A percentile compares a stretch with the other conserved stretches of the same genome.
Conservation (phyloP, 1,284 basidiomycete species). For the Butyriboletus appendiculatus region DNA sequence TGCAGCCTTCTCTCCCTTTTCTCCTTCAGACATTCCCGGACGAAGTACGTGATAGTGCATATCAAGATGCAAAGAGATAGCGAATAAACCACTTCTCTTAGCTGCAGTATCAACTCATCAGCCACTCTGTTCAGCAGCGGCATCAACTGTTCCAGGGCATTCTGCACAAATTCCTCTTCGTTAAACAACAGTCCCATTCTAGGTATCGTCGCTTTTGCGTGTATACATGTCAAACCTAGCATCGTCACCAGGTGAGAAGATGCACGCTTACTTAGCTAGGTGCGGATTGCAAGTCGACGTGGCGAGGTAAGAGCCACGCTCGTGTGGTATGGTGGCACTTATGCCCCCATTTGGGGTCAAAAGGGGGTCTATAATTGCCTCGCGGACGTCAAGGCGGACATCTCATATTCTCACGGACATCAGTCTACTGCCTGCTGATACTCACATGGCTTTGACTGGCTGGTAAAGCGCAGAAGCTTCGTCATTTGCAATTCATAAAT, state of each 20-base stretch:
- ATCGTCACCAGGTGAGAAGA: background rate
- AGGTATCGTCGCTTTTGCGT: background rate
- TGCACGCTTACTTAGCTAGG: conserved; percentile 3
- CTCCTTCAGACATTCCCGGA: conserved; percentile 20
- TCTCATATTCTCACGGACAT: conserved; percentile 6
- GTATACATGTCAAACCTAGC: background rate
- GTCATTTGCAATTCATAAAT: background rate
- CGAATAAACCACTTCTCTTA: background rate
- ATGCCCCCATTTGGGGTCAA: background rate
- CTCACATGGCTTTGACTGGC: background rate
- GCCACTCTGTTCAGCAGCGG: conserved; percentile 19
- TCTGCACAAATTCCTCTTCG: conserved; percentile 19
- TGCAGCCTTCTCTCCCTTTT: conserved; percentile 24
- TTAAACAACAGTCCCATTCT: conserved; percentile 26
- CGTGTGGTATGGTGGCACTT: background rate
- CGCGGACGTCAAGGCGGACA: too few species aligned
- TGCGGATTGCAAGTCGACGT: background rate
- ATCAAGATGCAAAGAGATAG: conserved; percentile 14
- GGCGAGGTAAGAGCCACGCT: background rate
- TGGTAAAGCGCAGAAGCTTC: background rate
- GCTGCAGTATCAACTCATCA: background rate
- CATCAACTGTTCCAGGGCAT: conserved; percentile 11
- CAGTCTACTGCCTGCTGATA: background rate
- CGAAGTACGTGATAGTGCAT: conserved; percentile 22
- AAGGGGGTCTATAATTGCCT: background rate